Evolutionary conservation across 768 basidiomycete species (phyloP).

Genomic region (Pholiota microspora): DNA sequence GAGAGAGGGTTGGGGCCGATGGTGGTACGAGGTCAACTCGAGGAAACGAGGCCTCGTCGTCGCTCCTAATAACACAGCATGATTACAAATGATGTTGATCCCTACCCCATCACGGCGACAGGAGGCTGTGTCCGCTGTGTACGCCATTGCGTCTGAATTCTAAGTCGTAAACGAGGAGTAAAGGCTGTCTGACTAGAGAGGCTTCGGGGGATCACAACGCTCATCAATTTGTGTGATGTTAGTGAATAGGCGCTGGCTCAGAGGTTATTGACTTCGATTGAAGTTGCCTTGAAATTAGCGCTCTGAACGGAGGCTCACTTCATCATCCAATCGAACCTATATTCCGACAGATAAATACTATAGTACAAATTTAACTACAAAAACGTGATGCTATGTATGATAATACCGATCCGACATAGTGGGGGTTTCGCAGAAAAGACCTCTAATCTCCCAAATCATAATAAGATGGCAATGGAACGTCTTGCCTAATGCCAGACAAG

Average conservation of each 20-base stretch:
- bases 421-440: background rate
- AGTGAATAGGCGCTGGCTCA: too few species aligned
- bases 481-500: background rate
- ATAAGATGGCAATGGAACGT: background rate
- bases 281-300: background rate
- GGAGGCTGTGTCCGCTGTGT: background rate
- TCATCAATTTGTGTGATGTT: too few species aligned
- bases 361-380: background rate
- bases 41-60: slow-evolving; percentile 3
- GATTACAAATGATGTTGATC: slow-evolving; percentile 7
- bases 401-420: background rate
- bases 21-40: slow-evolving; percentile 25
- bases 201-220: background rate
- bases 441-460: background rate
- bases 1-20: slow-evolving; percentile 18
- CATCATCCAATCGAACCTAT: background rate
- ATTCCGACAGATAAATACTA: background rate
- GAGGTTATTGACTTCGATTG: too few species aligned
- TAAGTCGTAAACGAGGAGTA: too few species aligned
- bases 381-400: background rate
- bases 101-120: slow-evolving; percentile 3
- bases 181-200: too few species aligned
- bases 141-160: background rate
- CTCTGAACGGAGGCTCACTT: background rate
- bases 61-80: background rate